A percentile compares a stretch with the other conserved stretches of the same genome.
These are phyloP conservation scores for Suillus spraguei DNA, from an alignment of 768 basidiomycete species.

Conservation along the genomic window DNA sequence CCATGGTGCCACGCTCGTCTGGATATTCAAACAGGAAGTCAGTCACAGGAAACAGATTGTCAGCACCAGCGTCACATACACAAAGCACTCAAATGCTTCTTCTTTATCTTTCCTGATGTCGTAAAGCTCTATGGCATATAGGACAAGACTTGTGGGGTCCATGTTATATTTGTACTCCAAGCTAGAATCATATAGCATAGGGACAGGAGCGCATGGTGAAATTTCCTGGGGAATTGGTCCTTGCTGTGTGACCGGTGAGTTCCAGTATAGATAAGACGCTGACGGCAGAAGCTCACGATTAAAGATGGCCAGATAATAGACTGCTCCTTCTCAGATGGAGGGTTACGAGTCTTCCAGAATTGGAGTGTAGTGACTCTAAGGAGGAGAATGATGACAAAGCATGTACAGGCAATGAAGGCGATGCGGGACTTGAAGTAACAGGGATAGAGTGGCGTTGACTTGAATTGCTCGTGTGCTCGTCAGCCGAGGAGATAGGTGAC, in stretches of 20 bases:
- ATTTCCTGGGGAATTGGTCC: constrained; percentile 66
- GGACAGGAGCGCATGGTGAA: constrained; percentile 52
- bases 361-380: constrained; percentile 66
- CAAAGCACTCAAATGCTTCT: constrained; percentile 80
- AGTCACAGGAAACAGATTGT: constrained; percentile 1
- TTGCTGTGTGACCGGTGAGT: constrained; percentile 17
- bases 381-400: constrained; percentile 78
- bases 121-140: constrained; percentile 69
- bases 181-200: constrained; percentile 52
- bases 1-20: constrained; percentile 86
- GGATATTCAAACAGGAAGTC: constrained; percentile 11
- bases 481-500: constrained; percentile 64
- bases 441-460: constrained; percentile 25
- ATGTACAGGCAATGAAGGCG: constrained; percentile 55
- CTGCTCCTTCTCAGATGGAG: constrained; percentile 78
- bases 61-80: constrained; percentile 48
- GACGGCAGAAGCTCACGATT: constrained; percentile 41
- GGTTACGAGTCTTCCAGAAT: constrained; percentile 70
- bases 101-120: constrained; percentile 78
- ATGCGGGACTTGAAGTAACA: constrained; percentile 54
- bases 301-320: constrained; percentile 84
- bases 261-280: neutral
- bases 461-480: constrained; percentile 39
- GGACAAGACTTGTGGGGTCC: constrained; percentile 80
- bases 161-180: constrained; percentile 74